Evolutionary conservation across 352 stramenopile species (phyloP), one percentile per base, ranked within the genome.

Genomic region (Phytopythium cucurbitacearum): DNA sequence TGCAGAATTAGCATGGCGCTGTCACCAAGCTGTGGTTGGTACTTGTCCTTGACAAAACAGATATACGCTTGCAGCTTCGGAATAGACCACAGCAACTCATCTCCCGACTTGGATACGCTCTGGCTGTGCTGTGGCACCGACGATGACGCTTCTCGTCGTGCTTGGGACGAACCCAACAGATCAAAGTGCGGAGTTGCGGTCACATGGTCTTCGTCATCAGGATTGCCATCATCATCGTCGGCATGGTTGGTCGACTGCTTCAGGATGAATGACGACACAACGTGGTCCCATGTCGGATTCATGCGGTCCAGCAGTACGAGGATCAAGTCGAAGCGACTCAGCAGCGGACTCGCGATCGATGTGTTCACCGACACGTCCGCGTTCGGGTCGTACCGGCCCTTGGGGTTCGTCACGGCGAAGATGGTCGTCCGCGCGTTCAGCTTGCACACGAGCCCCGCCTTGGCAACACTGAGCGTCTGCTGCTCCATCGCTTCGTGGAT

Each of bases 401-500:
- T 91, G 12, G 96, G 91, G 68, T 98, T 99, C 60, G 92, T 98
- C 38, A 98, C 93, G 7, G 95, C 97, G 51, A 99, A 96, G 32
- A 99, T 91, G 3, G 93, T 98, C 5, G 92, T 96, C 43, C 96
- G 71, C 40, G 92, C 94, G 58, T 98, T 98, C 13, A 99, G 69
- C 62, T 98, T 98, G 59, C 89, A 98, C 42, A 99, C 92, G n/a
- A 99, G 84, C 0, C 97, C 97, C 35, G 95, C 96, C 69, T 99
- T 99, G 9, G 96, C 96, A 1, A 99, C 94, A 34, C 85, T 97
- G 15, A 99, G 69, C 9, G 94, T 99, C 60, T 99, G 97, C 65
- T 99, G 96, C 72, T 99, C 96, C 97, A 99, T 99, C 13, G 97
- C 97, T 68, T 99, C 91, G 63, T 98, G 94, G 56, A 98, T 98